These are phyloP conservation scores for Coemansia sp. DNA, from an alignment of 192 early-diverging fungal genomes.

Conservation along the genomic window DNA sequence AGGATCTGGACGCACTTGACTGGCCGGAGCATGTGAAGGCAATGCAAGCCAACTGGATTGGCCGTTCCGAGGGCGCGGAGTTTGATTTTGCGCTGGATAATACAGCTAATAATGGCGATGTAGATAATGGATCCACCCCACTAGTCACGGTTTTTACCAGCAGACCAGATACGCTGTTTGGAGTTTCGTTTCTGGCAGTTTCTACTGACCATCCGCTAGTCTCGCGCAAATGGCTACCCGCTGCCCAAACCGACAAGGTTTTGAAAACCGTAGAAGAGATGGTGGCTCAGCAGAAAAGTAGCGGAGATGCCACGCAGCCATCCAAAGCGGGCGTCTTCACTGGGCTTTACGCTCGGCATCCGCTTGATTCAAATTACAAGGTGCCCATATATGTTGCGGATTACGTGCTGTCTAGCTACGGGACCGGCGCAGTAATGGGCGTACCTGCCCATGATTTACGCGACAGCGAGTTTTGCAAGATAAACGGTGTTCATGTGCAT, in stretches of 20 bases:
- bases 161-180: conserved; percentile 74
- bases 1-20: conserved; percentile 72
- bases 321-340: conserved; percentile 58
- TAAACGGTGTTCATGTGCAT: conserved; percentile 50
- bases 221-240: conserved; percentile 15
- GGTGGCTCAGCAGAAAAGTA: conserved; percentile 1
- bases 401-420: conserved; percentile 76
- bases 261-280: conserved; percentile 23
- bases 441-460: conserved; percentile 79
- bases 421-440: conserved; percentile 84
- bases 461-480: conserved; percentile 67
- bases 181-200: conserved; percentile 71
- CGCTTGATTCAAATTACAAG: conserved; percentile 51
- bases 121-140: neutral
- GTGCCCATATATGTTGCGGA: conserved; percentile 73
- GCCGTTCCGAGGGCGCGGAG: conserved; percentile 78
- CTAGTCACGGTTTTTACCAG: conserved; percentile 73
- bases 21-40: conserved; percentile 91
- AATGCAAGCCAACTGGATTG: conserved; percentile 94
- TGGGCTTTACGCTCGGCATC: conserved; percentile 65
- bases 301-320: conserved; percentile 16
- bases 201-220: conserved; percentile 66
- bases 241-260: conserved; percentile 13
- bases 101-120: neutral
- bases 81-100: conserved; percentile 58